Conservation (phyloP, 2,329 filamentous ascomycete genomes). For the Cytospora chrysosperma region DNA sequence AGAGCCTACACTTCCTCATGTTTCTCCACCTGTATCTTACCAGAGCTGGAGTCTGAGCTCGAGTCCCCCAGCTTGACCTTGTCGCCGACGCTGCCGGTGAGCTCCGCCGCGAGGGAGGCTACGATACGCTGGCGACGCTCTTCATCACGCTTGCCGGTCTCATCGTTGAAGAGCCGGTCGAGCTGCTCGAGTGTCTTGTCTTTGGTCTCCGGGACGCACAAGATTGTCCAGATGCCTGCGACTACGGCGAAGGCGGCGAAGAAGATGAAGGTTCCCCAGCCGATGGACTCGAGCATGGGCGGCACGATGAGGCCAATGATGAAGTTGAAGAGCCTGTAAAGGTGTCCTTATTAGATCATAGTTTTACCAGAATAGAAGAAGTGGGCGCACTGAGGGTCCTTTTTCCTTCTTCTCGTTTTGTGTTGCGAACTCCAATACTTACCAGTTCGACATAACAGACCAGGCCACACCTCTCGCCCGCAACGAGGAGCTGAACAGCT, state of each 20-base stretch:
- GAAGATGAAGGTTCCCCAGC: slow-evolving; percentile 59
- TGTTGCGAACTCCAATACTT: neutral
- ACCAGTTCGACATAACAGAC: slow-evolving; percentile 37
- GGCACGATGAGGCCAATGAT: slow-evolving; percentile 34
- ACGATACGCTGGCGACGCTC: slow-evolving; percentile 10
- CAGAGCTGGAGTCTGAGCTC: slow-evolving; percentile 3
- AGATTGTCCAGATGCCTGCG: slow-evolving; percentile 54
- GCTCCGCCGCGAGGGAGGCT: neutral
- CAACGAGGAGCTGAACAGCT: slow-evolving; percentile 27
- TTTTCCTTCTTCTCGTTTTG: no score
- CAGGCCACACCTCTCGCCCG: slow-evolving; percentile 39
- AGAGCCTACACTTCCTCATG: slow-evolving; percentile 4
- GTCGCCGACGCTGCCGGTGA: neutral
- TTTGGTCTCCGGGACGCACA: slow-evolving; percentile 57
- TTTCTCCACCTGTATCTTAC: neutral
- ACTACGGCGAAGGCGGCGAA: slow-evolving; percentile 54
- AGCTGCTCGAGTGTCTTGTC: slow-evolving; percentile 49
- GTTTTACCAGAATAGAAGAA: slow-evolving; percentile 9
- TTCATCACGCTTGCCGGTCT: slow-evolving; percentile 4
- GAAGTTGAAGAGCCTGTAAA: slow-evolving; percentile 39
- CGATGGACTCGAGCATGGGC: slow-evolving; percentile 31
- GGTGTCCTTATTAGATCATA: neutral
- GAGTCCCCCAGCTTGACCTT: neutral
- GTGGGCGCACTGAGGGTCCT: neutral
- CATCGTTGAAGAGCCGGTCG: slow-evolving; percentile 48